These are phyloP conservation scores for Williopsis jadinii DNA, from an alignment of 1,139 yeast species.

Conservation along the genomic window DNA sequence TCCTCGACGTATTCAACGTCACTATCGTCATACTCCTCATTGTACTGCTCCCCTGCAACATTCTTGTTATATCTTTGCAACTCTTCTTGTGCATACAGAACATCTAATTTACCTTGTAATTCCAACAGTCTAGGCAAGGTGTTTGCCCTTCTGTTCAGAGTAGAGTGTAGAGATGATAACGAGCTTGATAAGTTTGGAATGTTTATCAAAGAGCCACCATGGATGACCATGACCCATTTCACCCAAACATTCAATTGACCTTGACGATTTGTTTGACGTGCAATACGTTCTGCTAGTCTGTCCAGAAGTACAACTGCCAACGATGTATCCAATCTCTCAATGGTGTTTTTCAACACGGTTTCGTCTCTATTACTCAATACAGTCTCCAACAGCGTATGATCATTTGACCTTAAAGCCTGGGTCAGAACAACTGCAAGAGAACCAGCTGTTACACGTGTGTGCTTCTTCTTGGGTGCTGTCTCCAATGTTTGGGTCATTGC, in stretches of 20 bases:
- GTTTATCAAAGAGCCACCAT: conserved; percentile 71
- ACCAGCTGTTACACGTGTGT: conserved; percentile 41
- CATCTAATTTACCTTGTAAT: conserved; percentile 73
- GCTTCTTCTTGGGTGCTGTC: conserved; percentile 21
- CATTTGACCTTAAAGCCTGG: conserved; percentile 68
- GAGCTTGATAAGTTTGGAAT: conserved; percentile 64
- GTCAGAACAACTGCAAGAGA: conserved; percentile 60
- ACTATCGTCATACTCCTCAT: conserved; percentile 33
- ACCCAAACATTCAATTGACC: conserved; percentile 83
- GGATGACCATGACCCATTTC: conserved; percentile 86
- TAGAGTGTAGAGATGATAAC: conserved; percentile 70
- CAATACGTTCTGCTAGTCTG: conserved; percentile 76
- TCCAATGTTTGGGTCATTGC: conserved; percentile 34
- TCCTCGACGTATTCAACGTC: conserved; percentile 35
- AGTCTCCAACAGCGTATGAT: conserved; percentile 66
- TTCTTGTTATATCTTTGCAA: conserved; percentile 41
- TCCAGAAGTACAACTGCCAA: conserved; percentile 73
- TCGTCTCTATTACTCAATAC: conserved; percentile 76
- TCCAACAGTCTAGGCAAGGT: conserved; percentile 75
- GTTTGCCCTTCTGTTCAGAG: conserved; percentile 65
- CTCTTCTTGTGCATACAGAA: conserved; percentile 63
- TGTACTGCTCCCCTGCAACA: conserved; percentile 28
- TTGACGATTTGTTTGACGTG: conserved; percentile 56
- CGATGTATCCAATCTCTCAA: conserved; percentile 60
- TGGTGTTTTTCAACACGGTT: conserved; percentile 62